A percentile compares a stretch with the other conserved stretches of the same genome.
These are phyloP conservation scores for Eurotiales sp. DNA, from an alignment of 2,329 filamentous ascomycete genomes.

Conservation along the genomic window DNA sequence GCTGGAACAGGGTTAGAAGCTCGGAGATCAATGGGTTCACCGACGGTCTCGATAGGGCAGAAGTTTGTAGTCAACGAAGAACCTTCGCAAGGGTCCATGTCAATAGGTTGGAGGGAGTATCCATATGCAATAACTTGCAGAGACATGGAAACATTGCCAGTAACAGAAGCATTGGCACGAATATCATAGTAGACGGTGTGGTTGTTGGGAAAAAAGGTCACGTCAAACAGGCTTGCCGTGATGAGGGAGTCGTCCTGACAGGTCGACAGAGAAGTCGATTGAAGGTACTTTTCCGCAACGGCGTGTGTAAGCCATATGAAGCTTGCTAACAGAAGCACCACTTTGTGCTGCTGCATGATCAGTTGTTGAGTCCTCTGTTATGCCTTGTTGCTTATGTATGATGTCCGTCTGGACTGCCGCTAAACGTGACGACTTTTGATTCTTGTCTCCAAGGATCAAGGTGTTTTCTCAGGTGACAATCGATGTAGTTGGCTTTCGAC, in stretches of 20 bases:
- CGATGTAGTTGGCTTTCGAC: too few species aligned
- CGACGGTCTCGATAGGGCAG: conserved; percentile 15
- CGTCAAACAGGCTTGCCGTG: conserved; percentile 16
- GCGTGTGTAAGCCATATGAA: conserved; percentile 3
- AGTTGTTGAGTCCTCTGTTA: background rate
- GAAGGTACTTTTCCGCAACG: conserved; percentile 9
- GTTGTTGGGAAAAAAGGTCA: conserved; percentile 14
- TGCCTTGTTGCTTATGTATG: background rate
- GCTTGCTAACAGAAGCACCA: conserved; percentile 5
- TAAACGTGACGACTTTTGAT: too few species aligned
- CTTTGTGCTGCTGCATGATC: conserved; percentile 6
- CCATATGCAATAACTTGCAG: conserved; percentile 17
- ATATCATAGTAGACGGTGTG: conserved; percentile 15
- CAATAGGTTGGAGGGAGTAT: conserved; percentile 9
- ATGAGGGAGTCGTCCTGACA: conserved; percentile 16
- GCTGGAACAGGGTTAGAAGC: conserved; percentile 4
- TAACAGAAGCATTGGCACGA: conserved; percentile 14
- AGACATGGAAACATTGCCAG: conserved; percentile 14
- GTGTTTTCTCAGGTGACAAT: too few species aligned
- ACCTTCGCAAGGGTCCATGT: conserved; percentile 14
- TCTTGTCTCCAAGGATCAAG: too few species aligned
- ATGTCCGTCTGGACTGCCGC: too few species aligned
- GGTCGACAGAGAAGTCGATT: conserved; percentile 12
- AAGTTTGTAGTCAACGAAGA: conserved; percentile 14
- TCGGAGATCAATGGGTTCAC: conserved; percentile 10